phyloP scores from a whole-genome alignment of 164 flowering plant species.

The Pachysandra terminalis region DNA sequence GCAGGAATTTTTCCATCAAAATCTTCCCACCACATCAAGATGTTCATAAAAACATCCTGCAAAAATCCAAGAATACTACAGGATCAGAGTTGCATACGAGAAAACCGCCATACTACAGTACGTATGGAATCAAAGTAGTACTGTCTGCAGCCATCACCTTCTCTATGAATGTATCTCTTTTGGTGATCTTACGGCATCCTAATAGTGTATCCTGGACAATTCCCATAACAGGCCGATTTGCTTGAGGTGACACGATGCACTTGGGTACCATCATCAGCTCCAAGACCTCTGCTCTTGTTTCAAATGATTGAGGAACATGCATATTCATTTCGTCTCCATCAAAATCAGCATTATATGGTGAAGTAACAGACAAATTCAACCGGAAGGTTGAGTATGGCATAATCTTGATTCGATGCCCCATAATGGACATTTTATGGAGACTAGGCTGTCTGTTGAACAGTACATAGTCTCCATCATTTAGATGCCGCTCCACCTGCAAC shows the following conservation, averaged over 20 bases:
- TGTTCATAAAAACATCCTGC: constrained; percentile 99
- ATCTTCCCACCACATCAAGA: constrained; percentile 99
- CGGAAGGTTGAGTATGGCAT: constrained; percentile 99
- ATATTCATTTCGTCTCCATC: constrained; percentile 99
- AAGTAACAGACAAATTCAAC: constrained; percentile 91
- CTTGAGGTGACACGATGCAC: constrained; percentile 95
- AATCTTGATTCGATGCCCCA: constrained; percentile 98
- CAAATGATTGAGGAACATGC: constrained; percentile 99
- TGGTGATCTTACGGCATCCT: constrained; percentile 95
- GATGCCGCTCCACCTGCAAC: constrained; percentile 92
- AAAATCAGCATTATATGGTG: constrained; percentile 99
- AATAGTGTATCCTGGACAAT: constrained; percentile 97
- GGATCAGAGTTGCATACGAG: too few species aligned
- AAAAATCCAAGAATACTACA: constrained; percentile 3
- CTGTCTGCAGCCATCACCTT: too few species aligned
- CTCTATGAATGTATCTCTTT: constrained; percentile 94
- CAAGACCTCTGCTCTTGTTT: constrained; percentile 97
- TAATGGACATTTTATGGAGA: constrained; percentile 98
- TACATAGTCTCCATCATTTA: constrained; percentile 94
- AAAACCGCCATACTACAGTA: too few species aligned
- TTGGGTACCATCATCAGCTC: constrained; percentile 99
- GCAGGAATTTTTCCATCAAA: constrained; percentile 99
- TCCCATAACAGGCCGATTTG: constrained; percentile 98
- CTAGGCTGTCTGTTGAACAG: constrained; percentile 98
- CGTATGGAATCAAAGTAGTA: too few species aligned